Evolutionary conservation across 306 rosid genomes (phyloP).

Genomic region (Quercus glauca): DNA sequence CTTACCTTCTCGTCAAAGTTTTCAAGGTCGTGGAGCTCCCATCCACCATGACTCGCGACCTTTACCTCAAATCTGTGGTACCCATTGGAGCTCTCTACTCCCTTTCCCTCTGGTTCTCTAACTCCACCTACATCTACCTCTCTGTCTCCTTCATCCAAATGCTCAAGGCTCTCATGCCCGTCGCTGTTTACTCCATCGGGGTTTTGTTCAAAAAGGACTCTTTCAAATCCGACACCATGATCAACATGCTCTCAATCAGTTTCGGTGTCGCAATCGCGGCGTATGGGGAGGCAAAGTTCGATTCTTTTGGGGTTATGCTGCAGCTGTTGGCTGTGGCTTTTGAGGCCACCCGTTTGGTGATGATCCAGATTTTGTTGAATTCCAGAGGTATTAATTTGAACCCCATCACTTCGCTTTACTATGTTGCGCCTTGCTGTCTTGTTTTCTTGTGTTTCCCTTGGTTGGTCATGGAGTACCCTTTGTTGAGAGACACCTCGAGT

Average conservation of each 20-base stretch:
- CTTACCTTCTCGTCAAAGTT: constrained; percentile 71
- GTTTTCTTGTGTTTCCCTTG: constrained; percentile 74
- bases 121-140: constrained; percentile 81
- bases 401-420: constrained; percentile 92
- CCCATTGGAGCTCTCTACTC: constrained; percentile 98
- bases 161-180: constrained; percentile 97
- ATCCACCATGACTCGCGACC: constrained; percentile 85
- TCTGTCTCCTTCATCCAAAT: constrained; percentile 95
- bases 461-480: constrained; percentile 74
- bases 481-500: constrained; percentile 71
- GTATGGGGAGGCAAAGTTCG: constrained; percentile 82
- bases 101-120: constrained; percentile 88
- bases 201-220: constrained; percentile 62
- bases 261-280: constrained; percentile 89
- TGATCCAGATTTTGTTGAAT: constrained; percentile 79
- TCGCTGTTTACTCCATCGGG: constrained; percentile 84
- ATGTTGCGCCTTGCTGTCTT: constrained; percentile 92
- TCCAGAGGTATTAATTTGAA: constrained; percentile 81
- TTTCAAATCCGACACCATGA: constrained; percentile 67
- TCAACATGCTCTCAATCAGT: constrained; percentile 85
- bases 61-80: constrained; percentile 71
- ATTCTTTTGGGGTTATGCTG: constrained; percentile 61
- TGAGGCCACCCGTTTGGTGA: constrained; percentile 83
- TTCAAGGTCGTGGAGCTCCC: constrained; percentile 87
- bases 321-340: constrained; percentile 87